phyloP scores from a whole-genome alignment of 2,329 filamentous ascomycete species.

The Penicillium sp. region DNA sequence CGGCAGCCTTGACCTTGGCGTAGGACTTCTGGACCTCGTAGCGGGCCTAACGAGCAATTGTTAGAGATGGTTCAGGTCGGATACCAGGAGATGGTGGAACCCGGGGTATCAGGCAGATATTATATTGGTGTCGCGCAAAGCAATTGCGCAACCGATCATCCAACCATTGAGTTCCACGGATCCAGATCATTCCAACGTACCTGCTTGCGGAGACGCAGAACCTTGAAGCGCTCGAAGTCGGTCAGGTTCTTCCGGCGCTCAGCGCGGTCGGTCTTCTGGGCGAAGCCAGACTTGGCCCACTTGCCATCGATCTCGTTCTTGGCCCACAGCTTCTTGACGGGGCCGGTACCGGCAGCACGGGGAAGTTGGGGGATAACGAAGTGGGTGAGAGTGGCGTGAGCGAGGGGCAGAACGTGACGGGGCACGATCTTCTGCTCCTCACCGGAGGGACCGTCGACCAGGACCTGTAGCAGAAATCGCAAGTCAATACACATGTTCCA shows the following conservation, averaged over 20 bases:
- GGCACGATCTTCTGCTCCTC: conserved; percentile 77
- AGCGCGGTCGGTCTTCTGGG: conserved; percentile 86
- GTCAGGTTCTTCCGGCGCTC: conserved; percentile 86
- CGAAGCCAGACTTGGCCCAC: conserved; percentile 89
- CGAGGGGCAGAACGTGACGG: conserved; percentile 82
- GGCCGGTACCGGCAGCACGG: conserved; percentile 77
- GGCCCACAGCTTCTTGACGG: conserved; percentile 88
- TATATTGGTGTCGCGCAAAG: not conserved
- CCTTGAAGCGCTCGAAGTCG: conserved; percentile 99
- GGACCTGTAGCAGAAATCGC: conserved; percentile 63
- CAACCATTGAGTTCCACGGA: not conserved
- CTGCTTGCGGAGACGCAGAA: conserved; percentile 99
- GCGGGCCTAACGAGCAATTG: conserved; percentile 59
- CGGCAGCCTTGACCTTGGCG: conserved; percentile 85
- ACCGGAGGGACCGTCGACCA: conserved; percentile 91
- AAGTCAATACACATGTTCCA: conserved; percentile 22
- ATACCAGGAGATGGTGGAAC: not conserved
- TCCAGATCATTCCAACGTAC: conserved; percentile 52
- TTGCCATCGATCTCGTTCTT: conserved; percentile 88
- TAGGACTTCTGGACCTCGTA: conserved; percentile 97
- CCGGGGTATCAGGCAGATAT: not conserved
- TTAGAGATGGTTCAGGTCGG: not conserved
- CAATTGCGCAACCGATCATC: not conserved
- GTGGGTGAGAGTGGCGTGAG: conserved; percentile 83
- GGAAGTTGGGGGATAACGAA: conserved; percentile 85